Conservation (phyloP, 805 yeast genomes). For the Candida sakaeoensis region DNA sequence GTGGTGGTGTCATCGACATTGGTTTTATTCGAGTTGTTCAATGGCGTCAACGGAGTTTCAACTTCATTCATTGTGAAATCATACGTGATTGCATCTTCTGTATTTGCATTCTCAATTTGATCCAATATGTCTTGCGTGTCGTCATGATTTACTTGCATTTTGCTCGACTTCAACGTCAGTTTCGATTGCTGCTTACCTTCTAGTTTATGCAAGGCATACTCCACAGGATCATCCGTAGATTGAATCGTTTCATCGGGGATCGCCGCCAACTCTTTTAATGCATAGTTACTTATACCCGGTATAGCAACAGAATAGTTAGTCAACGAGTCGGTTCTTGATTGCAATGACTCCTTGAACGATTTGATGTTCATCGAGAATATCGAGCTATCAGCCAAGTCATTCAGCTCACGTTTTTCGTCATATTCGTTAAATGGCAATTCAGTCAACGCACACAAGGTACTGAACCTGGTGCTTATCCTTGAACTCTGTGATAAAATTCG, state of each 20-base stretch:
- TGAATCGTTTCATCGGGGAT: slow-evolving; percentile 73
- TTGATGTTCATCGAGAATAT: slow-evolving; percentile 29
- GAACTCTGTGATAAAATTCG: slow-evolving; percentile 19
- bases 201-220: slow-evolving; percentile 68
- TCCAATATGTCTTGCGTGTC: slow-evolving; percentile 34
- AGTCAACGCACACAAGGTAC: slow-evolving; percentile 36
- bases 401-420: slow-evolving; percentile 16
- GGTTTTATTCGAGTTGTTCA: slow-evolving; percentile 8
- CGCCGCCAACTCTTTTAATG: slow-evolving; percentile 62
- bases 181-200: slow-evolving; percentile 53
- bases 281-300: slow-evolving; percentile 45
- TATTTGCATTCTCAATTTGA: slow-evolving; percentile 37
- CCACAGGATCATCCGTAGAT: slow-evolving; percentile 65
- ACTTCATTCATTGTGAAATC: slow-evolving; percentile 18
- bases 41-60: slow-evolving; percentile 30
- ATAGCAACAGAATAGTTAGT: slow-evolving; percentile 46
- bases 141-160: neutral
- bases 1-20: neutral
- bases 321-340: slow-evolving; percentile 2
- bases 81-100: slow-evolving; percentile 27
- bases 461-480: slow-evolving; percentile 31
- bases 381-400: slow-evolving; percentile 27
- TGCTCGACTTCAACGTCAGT: slow-evolving; percentile 6
- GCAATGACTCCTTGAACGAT: slow-evolving; percentile 9
- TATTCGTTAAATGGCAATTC: slow-evolving; percentile 33